Conservation (phyloP, 1,139 yeast genomes). For the Suhomyces coccinellae region DNA sequence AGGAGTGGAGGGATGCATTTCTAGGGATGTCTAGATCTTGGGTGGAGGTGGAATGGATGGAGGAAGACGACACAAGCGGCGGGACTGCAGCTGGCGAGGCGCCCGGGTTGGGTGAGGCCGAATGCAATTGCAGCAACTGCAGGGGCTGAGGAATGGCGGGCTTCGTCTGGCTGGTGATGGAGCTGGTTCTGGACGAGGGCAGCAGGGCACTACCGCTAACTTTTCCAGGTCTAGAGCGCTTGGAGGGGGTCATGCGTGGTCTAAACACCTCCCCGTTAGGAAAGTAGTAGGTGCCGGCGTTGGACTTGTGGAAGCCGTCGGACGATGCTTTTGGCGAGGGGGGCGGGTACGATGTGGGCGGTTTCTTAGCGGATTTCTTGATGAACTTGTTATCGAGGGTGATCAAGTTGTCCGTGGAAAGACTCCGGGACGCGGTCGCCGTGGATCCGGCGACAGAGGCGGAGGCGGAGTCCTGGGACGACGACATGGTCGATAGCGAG, state of each 20-base stretch:
- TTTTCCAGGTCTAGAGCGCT: conserved; percentile 40
- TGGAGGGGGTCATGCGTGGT: conserved; percentile 43
- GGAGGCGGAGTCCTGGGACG: conserved; percentile 7
- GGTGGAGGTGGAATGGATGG: conserved; percentile 6
- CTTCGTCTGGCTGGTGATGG: conserved; percentile 8
- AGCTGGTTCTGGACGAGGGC: conserved; percentile 8
- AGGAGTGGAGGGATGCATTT: conserved; percentile 7
- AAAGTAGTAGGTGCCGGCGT: conserved; percentile 42
- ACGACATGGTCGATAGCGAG: conserved; percentile 27
- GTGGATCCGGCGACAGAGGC: conserved; percentile 3
- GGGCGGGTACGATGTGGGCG: not conserved
- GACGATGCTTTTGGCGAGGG: conserved; percentile 5
- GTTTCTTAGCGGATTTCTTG: conserved; percentile 24
- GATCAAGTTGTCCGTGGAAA: conserved; percentile 44
- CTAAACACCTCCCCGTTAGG: conserved; percentile 59
- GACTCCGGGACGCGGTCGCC: conserved; percentile 24
- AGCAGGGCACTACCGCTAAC: conserved; percentile 11
- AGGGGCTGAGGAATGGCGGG: not conserved
- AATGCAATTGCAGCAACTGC: not conserved
- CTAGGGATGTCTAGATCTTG: conserved; percentile 10
- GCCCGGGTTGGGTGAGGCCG: conserved; percentile 1
- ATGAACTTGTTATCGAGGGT: conserved; percentile 40
- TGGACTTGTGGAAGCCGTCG: conserved; percentile 22
- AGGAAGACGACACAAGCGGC: conserved; percentile 6
- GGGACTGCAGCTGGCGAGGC: conserved; percentile 5